These are phyloP conservation scores for Pseudocercospora cruenta DNA, from an alignment of 2,329 filamentous ascomycete species.

Conservation along the genomic window DNA sequence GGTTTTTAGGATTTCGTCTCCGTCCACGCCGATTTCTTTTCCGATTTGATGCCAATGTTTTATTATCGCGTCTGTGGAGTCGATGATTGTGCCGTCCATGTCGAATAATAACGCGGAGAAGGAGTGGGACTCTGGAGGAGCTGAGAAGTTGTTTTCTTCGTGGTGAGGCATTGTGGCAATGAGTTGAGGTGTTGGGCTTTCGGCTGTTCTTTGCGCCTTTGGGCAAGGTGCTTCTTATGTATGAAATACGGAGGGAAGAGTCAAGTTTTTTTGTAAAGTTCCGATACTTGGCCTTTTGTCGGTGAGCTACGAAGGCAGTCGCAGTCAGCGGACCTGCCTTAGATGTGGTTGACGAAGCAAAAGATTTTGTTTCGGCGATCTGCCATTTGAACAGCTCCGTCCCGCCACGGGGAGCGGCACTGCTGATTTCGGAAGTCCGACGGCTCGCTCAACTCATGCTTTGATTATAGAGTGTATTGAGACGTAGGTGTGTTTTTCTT, in stretches of 20 bases:
- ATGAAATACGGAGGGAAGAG: neutral
- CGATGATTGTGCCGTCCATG: slow-evolving; percentile 83
- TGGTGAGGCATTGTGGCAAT: slow-evolving; percentile 6
- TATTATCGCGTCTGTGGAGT: slow-evolving; percentile 74
- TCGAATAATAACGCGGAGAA: slow-evolving; percentile 64
- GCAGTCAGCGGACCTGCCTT: neutral
- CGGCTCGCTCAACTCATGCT: neutral
- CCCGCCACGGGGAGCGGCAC: neutral
- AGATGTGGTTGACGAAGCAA: neutral
- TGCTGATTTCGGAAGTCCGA: neutral
- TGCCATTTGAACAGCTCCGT: neutral
- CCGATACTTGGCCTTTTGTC: neutral
- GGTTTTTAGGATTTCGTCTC: slow-evolving; percentile 78
- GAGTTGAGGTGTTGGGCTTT: neutral
- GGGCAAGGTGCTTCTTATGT: neutral
- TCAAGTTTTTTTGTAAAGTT: neutral
- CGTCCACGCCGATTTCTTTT: slow-evolving; percentile 79
- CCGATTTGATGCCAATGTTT: slow-evolving; percentile 81
- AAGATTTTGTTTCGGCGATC: neutral
- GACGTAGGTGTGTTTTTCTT: no score
- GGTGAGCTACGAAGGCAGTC: neutral
- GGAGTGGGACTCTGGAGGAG: slow-evolving; percentile 43
- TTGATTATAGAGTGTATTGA: no score
- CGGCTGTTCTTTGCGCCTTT: neutral
- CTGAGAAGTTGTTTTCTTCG: slow-evolving; percentile 42